A percentile compares a stretch with the other conserved stretches of the same genome.
Conservation (phyloP, 176 grass and related monocot species). For the maize (Zea mays) region DNA sequence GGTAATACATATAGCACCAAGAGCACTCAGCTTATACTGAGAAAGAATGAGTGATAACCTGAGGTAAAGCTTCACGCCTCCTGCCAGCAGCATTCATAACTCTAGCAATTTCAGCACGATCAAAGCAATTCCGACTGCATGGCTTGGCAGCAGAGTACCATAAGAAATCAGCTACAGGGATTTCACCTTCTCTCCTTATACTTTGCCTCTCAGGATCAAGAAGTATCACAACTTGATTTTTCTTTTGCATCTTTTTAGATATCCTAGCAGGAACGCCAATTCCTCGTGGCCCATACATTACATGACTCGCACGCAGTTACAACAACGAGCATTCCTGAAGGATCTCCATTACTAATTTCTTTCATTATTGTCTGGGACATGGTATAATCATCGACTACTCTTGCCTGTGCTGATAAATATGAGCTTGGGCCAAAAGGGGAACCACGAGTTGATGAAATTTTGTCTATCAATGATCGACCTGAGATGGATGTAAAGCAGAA, state of each 20-base stretch:
- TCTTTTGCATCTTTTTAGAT: constrained; percentile 95
- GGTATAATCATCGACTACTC: constrained; percentile 94
- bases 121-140: constrained; percentile 97
- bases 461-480: constrained; percentile 82
- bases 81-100: constrained; percentile 96
- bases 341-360: constrained; percentile 63
- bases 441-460: constrained; percentile 58
- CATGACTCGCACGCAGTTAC: constrained; percentile 87
- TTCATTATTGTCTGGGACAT: constrained; percentile 90
- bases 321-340: constrained; percentile 86
- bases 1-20: background rate
- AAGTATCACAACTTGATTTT: constrained; percentile 87
- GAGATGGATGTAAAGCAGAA: constrained; percentile 92
- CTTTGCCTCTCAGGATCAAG: constrained; percentile 97
- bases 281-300: constrained; percentile 88
- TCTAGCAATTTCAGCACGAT: constrained; percentile 93
- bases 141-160: constrained; percentile 97
- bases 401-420: constrained; percentile 93
- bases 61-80: constrained; percentile 84
- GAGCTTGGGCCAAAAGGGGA: constrained; percentile 74
- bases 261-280: constrained; percentile 89
- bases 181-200: constrained; percentile 95
- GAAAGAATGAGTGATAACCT: constrained; percentile 49
- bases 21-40: constrained; percentile 2
- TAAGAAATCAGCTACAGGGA: constrained; percentile 83